Percentiles rank a stretch among this genome's conserved stretches.
Conservation (phyloP, 2,329 filamentous ascomycete species). For the Curvularia sp. region DNA sequence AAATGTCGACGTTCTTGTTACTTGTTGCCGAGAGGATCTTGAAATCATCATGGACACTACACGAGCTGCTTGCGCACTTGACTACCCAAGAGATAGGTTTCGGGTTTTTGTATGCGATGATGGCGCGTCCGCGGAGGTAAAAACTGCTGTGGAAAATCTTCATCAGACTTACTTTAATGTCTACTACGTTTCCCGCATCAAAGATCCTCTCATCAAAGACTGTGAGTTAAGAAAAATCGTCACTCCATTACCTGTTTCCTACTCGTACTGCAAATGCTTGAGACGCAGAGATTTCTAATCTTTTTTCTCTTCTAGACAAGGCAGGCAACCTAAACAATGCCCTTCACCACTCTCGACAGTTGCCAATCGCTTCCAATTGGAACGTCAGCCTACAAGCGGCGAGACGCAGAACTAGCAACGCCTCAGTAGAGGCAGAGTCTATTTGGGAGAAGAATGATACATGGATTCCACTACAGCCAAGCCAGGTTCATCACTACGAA, state of each 20-base stretch:
- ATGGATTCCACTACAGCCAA: constrained; percentile 48
- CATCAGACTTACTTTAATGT: constrained; percentile 51
- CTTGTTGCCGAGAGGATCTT: constrained; percentile 54
- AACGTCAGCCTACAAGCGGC: background rate
- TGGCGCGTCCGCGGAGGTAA: constrained; percentile 36
- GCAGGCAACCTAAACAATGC: constrained; percentile 70
- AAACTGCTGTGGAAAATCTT: constrained; percentile 47
- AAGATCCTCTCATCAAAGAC: background rate
- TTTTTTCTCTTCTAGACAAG: constrained; percentile 50
- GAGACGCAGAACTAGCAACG: background rate
- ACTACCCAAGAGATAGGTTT: constrained; percentile 45
- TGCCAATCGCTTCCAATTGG: background rate
- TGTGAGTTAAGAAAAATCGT: background rate
- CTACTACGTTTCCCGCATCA: constrained; percentile 45
- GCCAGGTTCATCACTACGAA: constrained; percentile 1
- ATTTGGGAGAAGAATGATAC: constrained; percentile 24
- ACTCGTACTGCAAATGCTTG: constrained; percentile 34
- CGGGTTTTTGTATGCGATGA: constrained; percentile 49
- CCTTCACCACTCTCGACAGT: background rate
- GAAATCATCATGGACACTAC: constrained; percentile 50
- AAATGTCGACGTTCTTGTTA: constrained; percentile 54
- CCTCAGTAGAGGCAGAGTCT: background rate
- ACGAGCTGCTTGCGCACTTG: constrained; percentile 13
- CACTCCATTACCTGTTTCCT: background rate
- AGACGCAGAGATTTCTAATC: constrained; percentile 53